A percentile compares a stretch with the other conserved stretches of the same genome.
phyloP scores from a whole-genome alignment of 768 basidiomycete species.

The Boletus pseudo-olivaceus region DNA sequence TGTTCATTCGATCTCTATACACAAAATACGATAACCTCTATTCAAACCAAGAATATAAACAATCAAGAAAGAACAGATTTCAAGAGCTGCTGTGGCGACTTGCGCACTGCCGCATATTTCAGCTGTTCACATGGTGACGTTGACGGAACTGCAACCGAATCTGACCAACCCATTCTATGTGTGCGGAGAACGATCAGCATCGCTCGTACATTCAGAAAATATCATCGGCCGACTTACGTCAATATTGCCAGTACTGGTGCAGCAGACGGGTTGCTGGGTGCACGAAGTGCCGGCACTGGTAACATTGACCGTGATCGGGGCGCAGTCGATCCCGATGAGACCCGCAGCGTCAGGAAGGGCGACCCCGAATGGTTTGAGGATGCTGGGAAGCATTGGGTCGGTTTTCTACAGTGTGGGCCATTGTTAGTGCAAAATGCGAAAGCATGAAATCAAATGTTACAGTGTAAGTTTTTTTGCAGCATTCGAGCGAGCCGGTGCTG shows the following conservation, averaged over 20 bases:
- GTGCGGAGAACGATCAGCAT: not conserved
- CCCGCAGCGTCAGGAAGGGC: not conserved
- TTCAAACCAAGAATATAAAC: too few species aligned
- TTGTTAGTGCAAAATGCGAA: not conserved
- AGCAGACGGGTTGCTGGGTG: conserved; percentile 12
- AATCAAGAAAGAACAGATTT: too few species aligned
- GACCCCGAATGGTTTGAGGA: not conserved
- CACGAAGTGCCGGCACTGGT: not conserved
- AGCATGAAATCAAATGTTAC: not conserved
- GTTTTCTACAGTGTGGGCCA: not conserved
- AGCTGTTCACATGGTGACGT: not conserved
- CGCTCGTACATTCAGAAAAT: not conserved
- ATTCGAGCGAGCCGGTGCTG: conserved; percentile 4
- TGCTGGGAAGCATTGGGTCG: not conserved
- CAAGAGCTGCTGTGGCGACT: too few species aligned
- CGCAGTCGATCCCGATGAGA: conserved; percentile 5
- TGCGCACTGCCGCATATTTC: not conserved
- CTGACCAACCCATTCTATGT: conserved; percentile 7
- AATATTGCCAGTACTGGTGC: not conserved
- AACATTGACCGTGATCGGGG: not conserved
- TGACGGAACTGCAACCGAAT: conserved; percentile 12
- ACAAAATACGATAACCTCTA: too few species aligned
- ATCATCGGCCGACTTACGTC: not conserved
- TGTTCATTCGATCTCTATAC: too few species aligned
- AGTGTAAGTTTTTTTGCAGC: not conserved